These are phyloP conservation scores for Pyrenochaeta sp. DNA, from an alignment of 2,329 filamentous ascomycete species.

Conservation along the genomic window DNA sequence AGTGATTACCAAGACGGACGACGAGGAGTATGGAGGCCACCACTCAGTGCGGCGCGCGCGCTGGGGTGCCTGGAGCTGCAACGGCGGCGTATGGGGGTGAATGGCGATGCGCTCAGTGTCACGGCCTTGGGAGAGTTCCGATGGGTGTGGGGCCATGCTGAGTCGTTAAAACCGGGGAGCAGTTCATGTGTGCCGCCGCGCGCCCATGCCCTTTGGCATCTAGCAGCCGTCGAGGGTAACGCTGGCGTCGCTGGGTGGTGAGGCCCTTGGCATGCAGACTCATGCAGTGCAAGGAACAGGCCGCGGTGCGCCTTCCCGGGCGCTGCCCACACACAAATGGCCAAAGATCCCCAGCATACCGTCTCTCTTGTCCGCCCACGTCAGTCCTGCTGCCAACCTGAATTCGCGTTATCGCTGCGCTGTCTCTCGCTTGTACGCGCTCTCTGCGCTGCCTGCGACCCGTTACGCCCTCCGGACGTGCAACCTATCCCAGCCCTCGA, in stretches of 20 bases:
- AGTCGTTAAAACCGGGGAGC: constrained; percentile 33
- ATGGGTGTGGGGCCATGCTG: constrained; percentile 17
- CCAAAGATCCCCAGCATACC: constrained; percentile 25
- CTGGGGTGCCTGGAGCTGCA: constrained; percentile 21
- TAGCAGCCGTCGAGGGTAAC: constrained; percentile 15
- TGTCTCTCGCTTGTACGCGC: constrained; percentile 15
- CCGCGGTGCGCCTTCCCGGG: constrained; percentile 22
- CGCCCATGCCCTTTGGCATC: constrained; percentile 10
- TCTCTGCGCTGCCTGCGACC: constrained; percentile 3
- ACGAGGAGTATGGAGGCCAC: constrained; percentile 16
- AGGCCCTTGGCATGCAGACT: constrained; percentile 31
- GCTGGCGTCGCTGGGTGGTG: constrained; percentile 23
- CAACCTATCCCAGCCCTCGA: constrained; percentile 27
- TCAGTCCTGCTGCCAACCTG: constrained; percentile 27
- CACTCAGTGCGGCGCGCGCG: constrained; percentile 22
- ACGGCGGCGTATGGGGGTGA: constrained; percentile 16
- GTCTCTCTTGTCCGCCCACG: constrained; percentile 29
- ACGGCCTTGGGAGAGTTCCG: constrained; percentile 30
- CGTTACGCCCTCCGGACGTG: constrained; percentile 20
- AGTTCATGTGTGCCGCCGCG: constrained; percentile 20
- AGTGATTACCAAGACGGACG: constrained; percentile 20
- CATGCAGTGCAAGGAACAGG: constrained; percentile 20
- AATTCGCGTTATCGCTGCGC: constrained; percentile 21
- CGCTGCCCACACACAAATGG: constrained; percentile 36
- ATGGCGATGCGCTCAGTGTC: constrained; percentile 9